Evolutionary conservation across 2,329 filamentous ascomycete genomes (phyloP).

Genomic region (Aspergillus phoenicis): DNA sequence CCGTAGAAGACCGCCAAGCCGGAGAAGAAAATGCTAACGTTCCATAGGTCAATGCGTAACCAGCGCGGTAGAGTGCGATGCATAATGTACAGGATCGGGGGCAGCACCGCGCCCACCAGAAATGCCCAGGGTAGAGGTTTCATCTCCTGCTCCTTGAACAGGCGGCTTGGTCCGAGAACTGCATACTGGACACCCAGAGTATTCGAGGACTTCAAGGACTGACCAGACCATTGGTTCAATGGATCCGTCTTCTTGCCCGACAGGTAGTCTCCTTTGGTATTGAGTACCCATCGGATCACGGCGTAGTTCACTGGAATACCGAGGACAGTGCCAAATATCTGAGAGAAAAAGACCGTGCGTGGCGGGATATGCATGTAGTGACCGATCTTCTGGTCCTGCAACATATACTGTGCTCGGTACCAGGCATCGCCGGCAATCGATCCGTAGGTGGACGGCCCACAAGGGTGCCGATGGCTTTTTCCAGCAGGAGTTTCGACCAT

Average conservation of each 20-base stretch:
- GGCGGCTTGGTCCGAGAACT: conserved; percentile 49
- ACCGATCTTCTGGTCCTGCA: conserved; percentile 66
- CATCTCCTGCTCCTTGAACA: conserved; percentile 35
- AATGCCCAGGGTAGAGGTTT: conserved; percentile 35
- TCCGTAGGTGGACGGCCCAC: conserved; percentile 61
- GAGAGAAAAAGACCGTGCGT: conserved; percentile 61
- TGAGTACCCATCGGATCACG: conserved; percentile 62
- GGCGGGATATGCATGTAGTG: conserved; percentile 66
- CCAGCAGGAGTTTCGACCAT: conserved; percentile 57
- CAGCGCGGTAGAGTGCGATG: conserved; percentile 55
- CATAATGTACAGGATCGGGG: conserved; percentile 50
- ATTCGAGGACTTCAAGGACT: conserved; percentile 54
- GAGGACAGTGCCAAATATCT: conserved; percentile 61
- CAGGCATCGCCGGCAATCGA: conserved; percentile 64
- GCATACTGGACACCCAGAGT: conserved; percentile 64
- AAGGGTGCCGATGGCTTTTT: conserved; percentile 56
- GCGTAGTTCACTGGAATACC: conserved; percentile 65
- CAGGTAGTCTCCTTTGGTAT: conserved; percentile 59
- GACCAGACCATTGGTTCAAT: conserved; percentile 64
- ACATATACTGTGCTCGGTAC: conserved; percentile 61
- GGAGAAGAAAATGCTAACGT: conserved; percentile 65
- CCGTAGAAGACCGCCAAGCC: conserved; percentile 60
- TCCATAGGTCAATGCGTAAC: conserved; percentile 60
- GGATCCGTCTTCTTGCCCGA: conserved; percentile 56
- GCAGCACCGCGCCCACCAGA: conserved; percentile 34